These are phyloP conservation scores for Penicillium sclerotigenum DNA, from an alignment of 2,329 filamentous ascomycete genomes.

Conservation along the genomic window DNA sequence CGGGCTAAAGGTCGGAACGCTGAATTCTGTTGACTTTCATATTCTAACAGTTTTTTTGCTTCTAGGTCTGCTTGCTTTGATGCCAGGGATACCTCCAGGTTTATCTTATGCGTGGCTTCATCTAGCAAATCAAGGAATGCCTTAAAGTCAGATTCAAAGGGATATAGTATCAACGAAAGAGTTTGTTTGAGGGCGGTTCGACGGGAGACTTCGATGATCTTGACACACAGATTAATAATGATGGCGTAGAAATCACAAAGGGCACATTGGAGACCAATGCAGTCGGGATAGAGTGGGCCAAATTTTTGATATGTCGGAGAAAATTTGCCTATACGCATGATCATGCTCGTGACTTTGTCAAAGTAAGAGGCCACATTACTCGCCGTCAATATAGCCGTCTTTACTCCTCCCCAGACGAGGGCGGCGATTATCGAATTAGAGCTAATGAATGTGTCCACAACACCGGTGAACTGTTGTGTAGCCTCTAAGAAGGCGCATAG, in stretches of 20 bases:
- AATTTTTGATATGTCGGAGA: conserved; percentile 19
- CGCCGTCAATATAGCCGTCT: conserved; percentile 2
- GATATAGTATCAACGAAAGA: neutral
- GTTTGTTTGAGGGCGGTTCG: neutral
- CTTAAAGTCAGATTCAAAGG: conserved; percentile 2
- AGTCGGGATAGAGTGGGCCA: conserved; percentile 15
- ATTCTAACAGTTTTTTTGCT: conserved; percentile 3
- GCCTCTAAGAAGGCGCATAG: conserved; percentile 19
- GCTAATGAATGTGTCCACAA: conserved; percentile 22
- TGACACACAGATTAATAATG: neutral
- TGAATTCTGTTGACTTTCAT: neutral
- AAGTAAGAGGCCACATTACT: conserved; percentile 7
- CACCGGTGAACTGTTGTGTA: conserved; percentile 19
- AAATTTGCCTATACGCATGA: conserved; percentile 20
- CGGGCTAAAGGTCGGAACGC: neutral
- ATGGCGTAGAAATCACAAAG: neutral
- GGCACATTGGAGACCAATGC: neutral
- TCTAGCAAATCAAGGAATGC: neutral
- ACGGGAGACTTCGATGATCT: neutral
- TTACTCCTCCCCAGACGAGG: conserved; percentile 4
- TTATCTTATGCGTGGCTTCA: neutral
- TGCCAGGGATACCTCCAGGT: neutral
- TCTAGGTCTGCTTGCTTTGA: conserved; percentile 1
- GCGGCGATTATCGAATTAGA: conserved; percentile 11
- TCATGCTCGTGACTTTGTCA: conserved; percentile 5